Base-by-base conservation (phyloP, 2,329 filamentous ascomycete species). In the Ophiostoma sp. region DNA sequence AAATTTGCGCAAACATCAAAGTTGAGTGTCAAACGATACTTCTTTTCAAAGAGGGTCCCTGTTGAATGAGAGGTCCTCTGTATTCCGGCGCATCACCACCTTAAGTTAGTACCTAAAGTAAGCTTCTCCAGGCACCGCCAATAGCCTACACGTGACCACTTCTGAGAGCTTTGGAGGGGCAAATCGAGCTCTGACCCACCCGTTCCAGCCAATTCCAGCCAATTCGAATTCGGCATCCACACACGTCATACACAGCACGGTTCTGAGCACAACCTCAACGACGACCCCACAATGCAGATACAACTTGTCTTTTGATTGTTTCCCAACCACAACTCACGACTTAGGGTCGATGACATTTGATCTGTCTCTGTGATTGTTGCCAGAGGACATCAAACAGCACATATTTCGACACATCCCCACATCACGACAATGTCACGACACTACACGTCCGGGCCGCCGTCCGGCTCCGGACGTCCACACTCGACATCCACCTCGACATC, bases 131-230 rank as follows among this genome's bases (percentile, higher is more conserved):
- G 61, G 61, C 39, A 66, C 36, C 36, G 19, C 3, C 17, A 33
- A n/a, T 6, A 15, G 17, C 2, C 39, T 11, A 31, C 64, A 68
- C 64, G 64, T 68, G 64, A 68, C 17, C n/a, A 15, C 19, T 3
- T n/a, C 19, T 25, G 9, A 11, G 33, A 39, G n/a, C 15, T 42
- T 31, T 68, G 42, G 61, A 64, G 61, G 61, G 61, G 61, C 61
- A 64, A 64, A 64, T 28, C 11, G 4, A 17, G 11, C 36, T 45
- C 6, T 12, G 19, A 17, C 31, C 39, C 61, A 66, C 61, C 61
- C n/a, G 22, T 68, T 68, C 64, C 45, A 68, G 42, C 39, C 63
- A 68, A 31, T 68, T 68, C 63, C 39, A 68, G 63, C 15, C 39
- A 68, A 50, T 68, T 66, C 61, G 12, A 45, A 42, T 28, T 48